Evolutionary conservation across 371 early-diverging fungal genomes (phyloP).

Genomic region (Mortierella sp.): DNA sequence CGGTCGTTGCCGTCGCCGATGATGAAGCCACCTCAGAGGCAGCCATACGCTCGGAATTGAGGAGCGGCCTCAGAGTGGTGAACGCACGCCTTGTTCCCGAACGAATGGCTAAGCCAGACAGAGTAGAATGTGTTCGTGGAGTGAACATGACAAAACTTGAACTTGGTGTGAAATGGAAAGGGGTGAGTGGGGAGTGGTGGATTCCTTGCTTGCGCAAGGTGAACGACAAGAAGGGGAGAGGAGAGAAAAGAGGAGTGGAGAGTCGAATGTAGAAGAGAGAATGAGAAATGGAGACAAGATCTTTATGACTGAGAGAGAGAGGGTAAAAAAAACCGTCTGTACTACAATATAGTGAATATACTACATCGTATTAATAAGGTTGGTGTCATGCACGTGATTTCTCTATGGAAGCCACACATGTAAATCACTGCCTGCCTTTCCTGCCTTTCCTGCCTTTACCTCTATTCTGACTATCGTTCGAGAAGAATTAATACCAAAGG

Average conservation of each 20-base stretch:
- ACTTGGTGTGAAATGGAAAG: not conserved
- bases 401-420: not conserved
- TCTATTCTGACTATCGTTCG: not conserved
- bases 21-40: not conserved
- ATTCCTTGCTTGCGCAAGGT: not conserved
- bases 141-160: not conserved
- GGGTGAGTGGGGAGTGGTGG: not conserved
- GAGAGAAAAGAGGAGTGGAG: not conserved
- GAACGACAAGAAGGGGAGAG: not conserved
- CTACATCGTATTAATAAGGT: too few species aligned
- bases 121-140: not conserved
- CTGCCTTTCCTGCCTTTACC: not conserved
- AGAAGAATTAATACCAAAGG: not conserved
- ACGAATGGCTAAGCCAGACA: constrained; percentile 15
- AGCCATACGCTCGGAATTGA: constrained; percentile 8
- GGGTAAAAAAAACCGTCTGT: too few species aligned
- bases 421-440: not conserved
- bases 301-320: not conserved
- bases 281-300: not conserved
- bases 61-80: constrained; percentile 21
- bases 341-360: too few species aligned
- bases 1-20: not conserved
- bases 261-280: not conserved
- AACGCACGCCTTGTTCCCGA: constrained; percentile 6
- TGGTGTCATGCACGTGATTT: too few species aligned